Conservation (phyloP, 306 rosid species). For the Gillenia trifoliata region DNA sequence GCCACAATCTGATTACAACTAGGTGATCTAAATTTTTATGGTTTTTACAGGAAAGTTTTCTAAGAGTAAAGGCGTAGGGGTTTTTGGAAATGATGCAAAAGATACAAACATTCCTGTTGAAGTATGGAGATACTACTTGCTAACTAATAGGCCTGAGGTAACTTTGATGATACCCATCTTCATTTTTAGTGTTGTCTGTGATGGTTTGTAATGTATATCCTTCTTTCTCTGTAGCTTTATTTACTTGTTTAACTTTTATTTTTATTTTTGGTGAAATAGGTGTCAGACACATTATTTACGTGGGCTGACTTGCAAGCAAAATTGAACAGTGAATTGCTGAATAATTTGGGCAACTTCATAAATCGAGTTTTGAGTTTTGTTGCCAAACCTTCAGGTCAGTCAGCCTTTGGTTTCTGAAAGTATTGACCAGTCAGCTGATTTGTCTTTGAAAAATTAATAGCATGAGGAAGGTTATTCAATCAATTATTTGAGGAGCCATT, state of each 20-base stretch:
- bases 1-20: neutral
- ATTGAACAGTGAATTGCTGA: constrained; percentile 79
- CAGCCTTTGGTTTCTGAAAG: neutral
- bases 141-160: constrained; percentile 96
- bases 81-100: constrained; percentile 93
- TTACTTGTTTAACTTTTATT: neutral
- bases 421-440: neutral
- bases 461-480: neutral
- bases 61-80: constrained; percentile 90
- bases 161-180: constrained; percentile 3
- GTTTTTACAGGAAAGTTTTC: constrained; percentile 77
- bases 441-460: neutral
- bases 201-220: neutral
- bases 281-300: constrained; percentile 82
- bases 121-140: constrained; percentile 98
- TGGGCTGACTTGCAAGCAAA: constrained; percentile 97
- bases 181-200: neutral
- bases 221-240: neutral
- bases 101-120: constrained; percentile 90
- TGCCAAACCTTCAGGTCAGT: constrained; percentile 96
- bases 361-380: constrained; percentile 89
- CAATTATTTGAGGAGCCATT: neutral
- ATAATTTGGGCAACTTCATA: constrained; percentile 87
- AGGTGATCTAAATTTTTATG: neutral
- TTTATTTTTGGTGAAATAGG: constrained; percentile 36